These are phyloP conservation scores for Phytophthora melonis DNA, from an alignment of 352 stramenopile genomes.

Conservation along the genomic window DNA sequence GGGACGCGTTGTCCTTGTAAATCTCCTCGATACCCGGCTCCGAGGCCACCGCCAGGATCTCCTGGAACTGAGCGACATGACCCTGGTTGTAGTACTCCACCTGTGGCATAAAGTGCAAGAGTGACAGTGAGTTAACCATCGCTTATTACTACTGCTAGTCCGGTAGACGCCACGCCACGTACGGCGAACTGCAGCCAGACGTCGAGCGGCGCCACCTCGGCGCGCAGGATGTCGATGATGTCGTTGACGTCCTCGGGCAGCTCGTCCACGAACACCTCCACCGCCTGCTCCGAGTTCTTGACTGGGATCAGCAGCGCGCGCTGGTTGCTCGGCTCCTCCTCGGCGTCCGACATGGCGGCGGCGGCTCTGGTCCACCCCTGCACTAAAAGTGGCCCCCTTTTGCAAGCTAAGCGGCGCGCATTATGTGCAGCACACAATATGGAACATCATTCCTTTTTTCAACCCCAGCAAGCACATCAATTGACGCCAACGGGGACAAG, in stretches of 20 bases:
- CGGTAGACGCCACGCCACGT: slow-evolving; percentile 25
- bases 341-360: slow-evolving; percentile 40
- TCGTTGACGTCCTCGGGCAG: slow-evolving; percentile 92
- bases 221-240: slow-evolving; percentile 92
- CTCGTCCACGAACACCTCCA: slow-evolving; percentile 92
- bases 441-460: no score
- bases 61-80: slow-evolving; percentile 80
- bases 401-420: background rate
- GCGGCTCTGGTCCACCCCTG: slow-evolving; percentile 15
- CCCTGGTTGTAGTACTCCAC: slow-evolving; percentile 93
- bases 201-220: slow-evolving; percentile 91
- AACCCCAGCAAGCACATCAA: no score
- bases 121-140: background rate
- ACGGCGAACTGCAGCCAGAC: slow-evolving; percentile 93
- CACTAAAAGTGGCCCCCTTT: slow-evolving; percentile 22
- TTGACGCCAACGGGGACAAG: slow-evolving; percentile 6
- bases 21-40: slow-evolving; percentile 89
- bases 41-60: slow-evolving; percentile 85
- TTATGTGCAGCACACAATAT: background rate
- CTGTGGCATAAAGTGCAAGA: slow-evolving; percentile 31
- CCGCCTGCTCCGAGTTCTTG: slow-evolving; percentile 90
- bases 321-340: slow-evolving; percentile 50
- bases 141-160: background rate
- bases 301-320: slow-evolving; percentile 91
- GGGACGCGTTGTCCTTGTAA: slow-evolving; percentile 89